Base-by-base conservation (phyloP, 164 flowering plant genomes). In the Santalum album region DNA sequence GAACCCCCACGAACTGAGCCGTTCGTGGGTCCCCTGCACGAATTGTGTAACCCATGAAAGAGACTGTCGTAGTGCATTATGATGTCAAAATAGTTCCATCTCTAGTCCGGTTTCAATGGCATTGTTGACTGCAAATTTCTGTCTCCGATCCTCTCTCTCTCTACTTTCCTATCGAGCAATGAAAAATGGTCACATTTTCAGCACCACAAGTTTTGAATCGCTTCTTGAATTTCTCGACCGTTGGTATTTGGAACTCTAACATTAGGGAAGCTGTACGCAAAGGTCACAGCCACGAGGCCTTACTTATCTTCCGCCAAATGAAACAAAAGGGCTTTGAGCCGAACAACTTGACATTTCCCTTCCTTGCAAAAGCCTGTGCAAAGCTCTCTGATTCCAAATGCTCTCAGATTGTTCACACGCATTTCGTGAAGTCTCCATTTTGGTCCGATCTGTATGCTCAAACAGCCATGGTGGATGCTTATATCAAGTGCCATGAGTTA, bases 301-400 rank as follows among this genome's bases (percentile, higher is more conserved):
- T 83, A 42, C 60, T 65, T n/a, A 73, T 78, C 38, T 81, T 71
- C 35, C 72, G 67, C 60, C 75, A 72, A 62, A 71, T 83, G 82
- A 76, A 75, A 61, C 76, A 66, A 61, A 51, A 47, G 6, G 68
- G 62, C 26, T 7, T 58, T 1, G 52, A 65, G 24, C 87, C 90
- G n/a, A 55, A 84, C 76, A 60, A 74, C 54, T 51, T 72, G 25
- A 79, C 90, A 48, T 78, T 79, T 53, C 83, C 82, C 39, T 65
- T 76, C 54, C n/a, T 81, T 1, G 74, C 76, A 24, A 81, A 84
- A 64, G 85, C 83, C 9, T 84, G 83, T 46, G 78, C 69, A 1
- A 68, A 71, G 71, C 73, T 74, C 34, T 58, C 71, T 2, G 50
- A 68, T 54, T 65, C 64, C 51, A 43, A 11, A 34, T 43, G 39